Evolutionary conservation across 768 basidiomycete genomes (phyloP), one percentile per base, ranked within the genome.

Genomic region (Collybia sp.): DNA sequence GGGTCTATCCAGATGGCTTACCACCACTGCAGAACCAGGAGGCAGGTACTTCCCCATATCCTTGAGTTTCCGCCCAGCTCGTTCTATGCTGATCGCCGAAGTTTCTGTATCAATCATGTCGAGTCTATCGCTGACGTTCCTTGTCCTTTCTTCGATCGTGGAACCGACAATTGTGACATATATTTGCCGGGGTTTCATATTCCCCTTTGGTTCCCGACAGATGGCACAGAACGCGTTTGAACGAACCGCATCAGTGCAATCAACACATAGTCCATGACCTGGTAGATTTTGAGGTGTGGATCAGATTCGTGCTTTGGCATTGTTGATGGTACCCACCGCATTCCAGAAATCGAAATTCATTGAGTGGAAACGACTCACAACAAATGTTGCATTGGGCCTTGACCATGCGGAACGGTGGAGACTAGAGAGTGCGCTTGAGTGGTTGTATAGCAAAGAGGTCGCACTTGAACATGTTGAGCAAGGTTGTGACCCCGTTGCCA

Each of bases 251-350:
- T 45, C 3, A 19, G 36, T 17, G 25, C 53, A 56, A 2, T 42
- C 17, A 6, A n/a, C 12, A 38, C 55, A 56, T 18, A 46, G 52
- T 9, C 53, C 50, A 46, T 56, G 53, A 6, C 55, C 53, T 56
- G 19, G 6, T 1, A 15, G 15, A 15, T 15, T 3, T 37, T 42
- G 12, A 31, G 2, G 12, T 40, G 39, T 39, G 37, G 9, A 45
- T 20, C 12, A 12, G 17, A 35, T 9, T 4, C 2, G 39, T 35
- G 43, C 35, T 30, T 49, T 38, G 17, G 30, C 44, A 44, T 43
- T 38, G 25, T 34, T 15, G 30, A 25, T 20, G 10, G 2, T 30
- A 36, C 55, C 38, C 30, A 56, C 53, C 53, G 19, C 53, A 56
- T 32, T 35, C 16, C 43, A 42, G 32, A 49, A 42, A 54, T 35